Base-by-base conservation (phyloP, 1,139 yeast species). In the Torulaspora globosa region DNA sequence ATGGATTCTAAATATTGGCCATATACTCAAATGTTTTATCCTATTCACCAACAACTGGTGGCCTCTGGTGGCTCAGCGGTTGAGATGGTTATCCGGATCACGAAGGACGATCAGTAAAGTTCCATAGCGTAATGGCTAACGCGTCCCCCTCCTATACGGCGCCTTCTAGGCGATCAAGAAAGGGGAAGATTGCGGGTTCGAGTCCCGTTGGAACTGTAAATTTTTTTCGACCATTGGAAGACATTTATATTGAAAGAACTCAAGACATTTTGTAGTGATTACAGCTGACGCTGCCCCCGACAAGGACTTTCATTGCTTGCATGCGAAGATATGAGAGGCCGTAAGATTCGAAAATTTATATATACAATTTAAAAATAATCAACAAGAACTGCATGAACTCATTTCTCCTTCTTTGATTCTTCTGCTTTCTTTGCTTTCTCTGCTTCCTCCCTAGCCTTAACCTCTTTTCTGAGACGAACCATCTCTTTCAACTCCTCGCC, bases 151-250 rank as follows among this genome's bases (percentile, higher is more conserved):
- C 90, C 89, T 83, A 31, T 31, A 29, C 32, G 12, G 21, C 34
- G 12, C 23, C 34, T 31, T 31, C 32, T 15, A 10, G 34, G 34
- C 19, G 34, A 31, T 14, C 12, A 31, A 31, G 34, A 7, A 82
- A 83, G 88, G 85, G 84, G 88, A 78, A 82, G 90, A 83, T 83
- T 83, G 88, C 87, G 90, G 89, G 90, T 83, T 83, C 90, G 89
- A 83, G 89, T 83, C 90, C 89, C 90, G 87, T 83, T 85, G 79
- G 82, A 86, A 80, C 83, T 78, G 82, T 31, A n/a, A n/a, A 29
- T 39, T 24, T 12, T 36, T 31, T 46, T 12, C n/a, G n/a, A n/a
- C n/a, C n/a, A n/a, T n/a, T n/a, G n/a, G n/a, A n/a, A n/a, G n/a
- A n/a, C n/a, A n/a, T n/a, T n/a, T n/a, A n/a, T n/a, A n/a, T n/a